phyloP scores from a whole-genome alignment of 2,329 filamentous ascomycete genomes.

The Talaromyces sp. region DNA sequence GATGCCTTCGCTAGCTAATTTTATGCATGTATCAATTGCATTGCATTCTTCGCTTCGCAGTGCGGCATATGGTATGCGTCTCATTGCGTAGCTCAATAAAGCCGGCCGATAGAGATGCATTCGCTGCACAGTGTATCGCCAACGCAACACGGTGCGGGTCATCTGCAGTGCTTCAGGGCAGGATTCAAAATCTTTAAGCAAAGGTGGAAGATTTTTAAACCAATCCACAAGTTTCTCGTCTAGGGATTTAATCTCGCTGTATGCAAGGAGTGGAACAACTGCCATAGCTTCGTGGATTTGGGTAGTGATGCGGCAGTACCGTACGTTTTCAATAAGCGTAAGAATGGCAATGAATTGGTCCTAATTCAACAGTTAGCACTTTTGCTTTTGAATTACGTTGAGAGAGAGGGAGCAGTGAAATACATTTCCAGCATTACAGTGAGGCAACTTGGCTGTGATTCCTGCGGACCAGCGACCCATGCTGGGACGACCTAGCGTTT shows the following conservation, averaged over 20 bases:
- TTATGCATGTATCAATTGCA: slow-evolving; percentile 63
- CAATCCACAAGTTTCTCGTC: slow-evolving; percentile 66
- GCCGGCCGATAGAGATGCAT: slow-evolving; percentile 71
- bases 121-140: slow-evolving; percentile 73
- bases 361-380: slow-evolving; percentile 19
- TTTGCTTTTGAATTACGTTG: background rate
- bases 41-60: slow-evolving; percentile 58
- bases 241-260: slow-evolving; percentile 60
- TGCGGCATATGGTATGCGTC: slow-evolving; percentile 46
- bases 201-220: slow-evolving; percentile 65
- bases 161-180: slow-evolving; percentile 67
- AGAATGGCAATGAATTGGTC: slow-evolving; percentile 61
- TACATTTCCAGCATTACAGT: slow-evolving; percentile 39
- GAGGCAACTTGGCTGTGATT: slow-evolving; percentile 61
- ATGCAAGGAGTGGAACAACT: slow-evolving; percentile 61
- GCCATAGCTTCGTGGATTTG: slow-evolving; percentile 68
- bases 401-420: background rate
- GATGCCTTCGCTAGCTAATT: slow-evolving; percentile 65
- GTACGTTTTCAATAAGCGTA: slow-evolving; percentile 68
- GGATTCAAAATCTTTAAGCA: slow-evolving; percentile 59
- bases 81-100: slow-evolving; percentile 59
- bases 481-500: slow-evolving; percentile 64
- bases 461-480: slow-evolving; percentile 62
- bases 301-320: slow-evolving; percentile 74
- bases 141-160: slow-evolving; percentile 70